Evolutionary conservation across 2,329 filamentous ascomycete genomes (phyloP).

Genomic region (Fusarium subtropicale): DNA sequence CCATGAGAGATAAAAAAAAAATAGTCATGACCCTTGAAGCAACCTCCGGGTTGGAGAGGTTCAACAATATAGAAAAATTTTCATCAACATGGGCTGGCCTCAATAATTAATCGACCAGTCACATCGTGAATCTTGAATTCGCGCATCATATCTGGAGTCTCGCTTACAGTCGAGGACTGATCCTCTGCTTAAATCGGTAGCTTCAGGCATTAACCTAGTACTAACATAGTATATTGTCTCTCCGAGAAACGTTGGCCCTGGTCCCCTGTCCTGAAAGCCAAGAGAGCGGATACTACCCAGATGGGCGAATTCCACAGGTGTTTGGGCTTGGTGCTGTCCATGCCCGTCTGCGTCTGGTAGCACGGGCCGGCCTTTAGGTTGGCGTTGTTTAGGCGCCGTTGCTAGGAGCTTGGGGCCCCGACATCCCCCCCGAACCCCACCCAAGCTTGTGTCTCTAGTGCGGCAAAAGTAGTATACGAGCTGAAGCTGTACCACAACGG

Average conservation of each 20-base stretch:
- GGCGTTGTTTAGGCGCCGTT: conserved; percentile 46
- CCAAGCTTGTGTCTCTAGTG: conserved; percentile 43
- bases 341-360: neutral
- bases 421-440: conserved; percentile 33
- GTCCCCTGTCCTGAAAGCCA: conserved; percentile 19
- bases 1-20: neutral
- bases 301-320: conserved; percentile 22
- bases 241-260: conserved; percentile 16
- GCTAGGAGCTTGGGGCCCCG: conserved; percentile 45
- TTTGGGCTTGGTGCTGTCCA: conserved; percentile 16
- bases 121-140: neutral
- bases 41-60: neutral
- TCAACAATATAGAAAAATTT: neutral
- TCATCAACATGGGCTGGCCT: neutral
- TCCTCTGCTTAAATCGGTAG: neutral
- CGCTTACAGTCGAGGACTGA: conserved; percentile 4
- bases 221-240: neutral
- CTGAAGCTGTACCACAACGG: conserved; percentile 34
- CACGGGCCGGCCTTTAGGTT: conserved; percentile 32
- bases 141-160: conserved; percentile 12
- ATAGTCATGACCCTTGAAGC: neutral
- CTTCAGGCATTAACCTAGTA: conserved; percentile 11
- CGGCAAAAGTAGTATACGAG: conserved; percentile 21
- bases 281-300: conserved; percentile 25
- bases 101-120: neutral